These are phyloP conservation scores for Pythium scleroteichum DNA, from an alignment of 352 stramenopile species.

Conservation along the genomic window DNA sequence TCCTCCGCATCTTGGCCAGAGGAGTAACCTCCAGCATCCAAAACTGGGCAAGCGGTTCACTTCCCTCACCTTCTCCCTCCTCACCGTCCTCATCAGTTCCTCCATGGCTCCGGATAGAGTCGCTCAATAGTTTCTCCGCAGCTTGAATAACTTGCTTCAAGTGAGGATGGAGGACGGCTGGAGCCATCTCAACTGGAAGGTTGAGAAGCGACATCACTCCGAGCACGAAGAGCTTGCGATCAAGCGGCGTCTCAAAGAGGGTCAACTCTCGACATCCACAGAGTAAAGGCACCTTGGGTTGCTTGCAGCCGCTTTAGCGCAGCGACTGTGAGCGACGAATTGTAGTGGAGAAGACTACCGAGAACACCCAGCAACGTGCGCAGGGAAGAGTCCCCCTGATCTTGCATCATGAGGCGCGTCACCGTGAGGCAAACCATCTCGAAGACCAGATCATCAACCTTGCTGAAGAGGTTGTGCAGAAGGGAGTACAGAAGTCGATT, in stretches of 20 bases:
- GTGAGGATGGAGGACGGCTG: slow-evolving; percentile 83
- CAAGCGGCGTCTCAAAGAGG: slow-evolving; percentile 80
- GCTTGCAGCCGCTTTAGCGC: slow-evolving; percentile 88
- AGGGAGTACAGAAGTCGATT: slow-evolving; percentile 79
- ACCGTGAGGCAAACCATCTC: slow-evolving; percentile 73
- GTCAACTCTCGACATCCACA: slow-evolving; percentile 91
- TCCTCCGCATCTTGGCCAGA: slow-evolving; percentile 91
- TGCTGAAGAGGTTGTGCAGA: slow-evolving; percentile 83
- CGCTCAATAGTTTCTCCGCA: slow-evolving; percentile 83
- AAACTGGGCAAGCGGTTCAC: slow-evolving; percentile 81
- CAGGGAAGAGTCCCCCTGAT: slow-evolving; percentile 68
- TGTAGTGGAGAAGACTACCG: slow-evolving; percentile 93
- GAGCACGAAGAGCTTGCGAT: slow-evolving; percentile 93
- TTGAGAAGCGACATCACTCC: slow-evolving; percentile 91
- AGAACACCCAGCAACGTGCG: slow-evolving; percentile 90
- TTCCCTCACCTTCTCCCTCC: slow-evolving; percentile 44
- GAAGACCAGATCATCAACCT: slow-evolving; percentile 76
- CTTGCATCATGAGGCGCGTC: slow-evolving; percentile 49
- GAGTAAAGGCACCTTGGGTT: slow-evolving; percentile 88
- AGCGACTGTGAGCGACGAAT: slow-evolving; percentile 87
- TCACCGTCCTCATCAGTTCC: slow-evolving; percentile 64
- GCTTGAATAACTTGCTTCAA: slow-evolving; percentile 87
- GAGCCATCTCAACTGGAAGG: slow-evolving; percentile 81
- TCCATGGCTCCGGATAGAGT: slow-evolving; percentile 62
- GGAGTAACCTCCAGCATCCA: slow-evolving; percentile 92